phyloP scores from a whole-genome alignment of 2,329 filamentous ascomycete species.

The Fusarium graminum region DNA sequence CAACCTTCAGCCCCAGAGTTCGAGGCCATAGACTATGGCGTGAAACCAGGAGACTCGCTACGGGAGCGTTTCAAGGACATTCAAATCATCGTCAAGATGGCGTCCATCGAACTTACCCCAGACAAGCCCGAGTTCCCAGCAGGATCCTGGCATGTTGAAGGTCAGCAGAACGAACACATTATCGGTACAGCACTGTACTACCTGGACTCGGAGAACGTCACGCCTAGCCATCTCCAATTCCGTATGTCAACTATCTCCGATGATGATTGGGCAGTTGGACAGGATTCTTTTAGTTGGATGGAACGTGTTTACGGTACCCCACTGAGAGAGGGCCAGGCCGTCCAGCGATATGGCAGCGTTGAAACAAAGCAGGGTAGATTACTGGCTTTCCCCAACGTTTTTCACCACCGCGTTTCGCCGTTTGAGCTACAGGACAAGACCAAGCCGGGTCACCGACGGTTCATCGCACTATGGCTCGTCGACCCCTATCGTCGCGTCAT shows the following conservation, averaged over 20 bases:
- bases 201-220: conserved; percentile 43
- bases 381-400: conserved; percentile 40
- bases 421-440: conserved; percentile 63
- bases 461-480: conserved; percentile 67
- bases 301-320: conserved; percentile 26
- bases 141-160: conserved; percentile 46
- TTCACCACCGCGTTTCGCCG: conserved; percentile 44
- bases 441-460: conserved; percentile 64
- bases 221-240: conserved; percentile 36
- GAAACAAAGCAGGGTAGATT: conserved; percentile 38
- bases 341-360: conserved; percentile 38
- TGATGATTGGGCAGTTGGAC: not conserved
- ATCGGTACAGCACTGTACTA: conserved; percentile 49
- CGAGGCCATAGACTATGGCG: conserved; percentile 55
- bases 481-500: conserved; percentile 60
- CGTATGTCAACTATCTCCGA: conserved; percentile 29
- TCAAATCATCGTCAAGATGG: conserved; percentile 74
- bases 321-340: not conserved
- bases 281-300: conserved; percentile 14
- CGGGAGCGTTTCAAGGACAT: conserved; percentile 25
- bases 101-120: conserved; percentile 27
- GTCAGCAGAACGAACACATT: conserved; percentile 50
- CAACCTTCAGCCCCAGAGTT: conserved; percentile 38
- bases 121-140: conserved; percentile 43
- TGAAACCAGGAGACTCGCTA: conserved; percentile 13